Percentiles rank a stretch among this genome's conserved stretches.
Conservation (phyloP, 2,329 filamentous ascomycete genomes). For the Neofusicoccum kwambonambiense region DNA sequence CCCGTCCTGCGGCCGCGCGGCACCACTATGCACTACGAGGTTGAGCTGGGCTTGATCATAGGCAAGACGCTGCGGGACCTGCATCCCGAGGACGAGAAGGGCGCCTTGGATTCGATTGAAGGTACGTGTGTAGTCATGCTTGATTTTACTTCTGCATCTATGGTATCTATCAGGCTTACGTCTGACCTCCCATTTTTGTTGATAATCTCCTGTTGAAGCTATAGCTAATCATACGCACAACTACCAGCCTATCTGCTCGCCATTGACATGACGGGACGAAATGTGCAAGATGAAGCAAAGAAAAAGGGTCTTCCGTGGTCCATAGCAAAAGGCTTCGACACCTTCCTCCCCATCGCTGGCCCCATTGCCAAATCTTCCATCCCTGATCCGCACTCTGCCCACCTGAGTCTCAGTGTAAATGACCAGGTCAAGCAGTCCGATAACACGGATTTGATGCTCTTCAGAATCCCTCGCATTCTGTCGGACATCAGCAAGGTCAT, state of each 20-base stretch:
- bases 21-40: conserved; percentile 87
- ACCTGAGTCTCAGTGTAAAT: conserved; percentile 85
- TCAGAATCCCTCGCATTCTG: conserved; percentile 81
- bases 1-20: conserved; percentile 80
- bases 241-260: conserved; percentile 74
- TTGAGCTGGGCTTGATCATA: conserved; percentile 88
- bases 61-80: conserved; percentile 78
- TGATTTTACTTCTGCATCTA: neutral
- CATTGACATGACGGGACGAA: conserved; percentile 97
- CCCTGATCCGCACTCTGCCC: conserved; percentile 81
- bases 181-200: too few relatives aligned
- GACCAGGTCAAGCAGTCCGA: conserved; percentile 75
- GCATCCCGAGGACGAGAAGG: conserved; percentile 68
- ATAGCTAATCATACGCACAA: neutral
- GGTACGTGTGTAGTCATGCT: conserved; percentile 49
- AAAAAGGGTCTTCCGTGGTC: conserved; percentile 94
- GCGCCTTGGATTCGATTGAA: conserved; percentile 78
- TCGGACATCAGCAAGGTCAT: conserved; percentile 93
- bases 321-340: conserved; percentile 97
- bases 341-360: conserved; percentile 84
- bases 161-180: too few relatives aligned
- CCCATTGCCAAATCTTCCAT: conserved; percentile 78
- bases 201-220: too few relatives aligned
- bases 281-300: conserved; percentile 95
- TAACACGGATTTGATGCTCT: conserved; percentile 92